Percentiles rank a stretch among this genome's conserved stretches.
These are phyloP conservation scores for Saitozyma podzolica DNA, from an alignment of 768 basidiomycete genomes.

Conservation along the genomic window DNA sequence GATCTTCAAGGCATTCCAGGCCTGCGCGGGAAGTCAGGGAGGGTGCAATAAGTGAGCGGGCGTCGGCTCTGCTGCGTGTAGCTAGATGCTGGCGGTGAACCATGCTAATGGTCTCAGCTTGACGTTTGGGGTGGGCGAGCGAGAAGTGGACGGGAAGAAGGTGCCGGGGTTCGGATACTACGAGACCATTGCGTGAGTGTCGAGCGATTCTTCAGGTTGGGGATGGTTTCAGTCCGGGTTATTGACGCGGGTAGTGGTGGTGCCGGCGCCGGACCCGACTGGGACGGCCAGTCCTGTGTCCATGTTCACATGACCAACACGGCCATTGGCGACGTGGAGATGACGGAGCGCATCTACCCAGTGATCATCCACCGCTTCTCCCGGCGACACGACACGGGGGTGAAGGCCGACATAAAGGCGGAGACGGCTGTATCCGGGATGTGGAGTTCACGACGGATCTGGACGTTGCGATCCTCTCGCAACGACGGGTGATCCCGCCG, in stretches of 20 bases:
- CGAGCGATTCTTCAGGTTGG: not conserved
- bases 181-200: constrained; percentile 55
- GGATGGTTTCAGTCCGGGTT: not conserved
- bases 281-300: constrained; percentile 38
- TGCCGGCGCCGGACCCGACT: constrained; percentile 37
- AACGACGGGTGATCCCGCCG: constrained; percentile 36
- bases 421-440: constrained; percentile 40
- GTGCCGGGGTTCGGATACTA: constrained; percentile 86
- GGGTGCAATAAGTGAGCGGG: constrained; percentile 74
- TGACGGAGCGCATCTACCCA: constrained; percentile 35
- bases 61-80: not conserved
- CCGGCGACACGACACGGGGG: constrained; percentile 33
- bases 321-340: constrained; percentile 39
- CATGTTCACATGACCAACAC: constrained; percentile 38
- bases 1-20: constrained; percentile 86
- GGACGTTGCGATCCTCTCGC: constrained; percentile 28
- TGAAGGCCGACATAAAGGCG: constrained; percentile 29
- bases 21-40: constrained; percentile 88
- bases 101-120: constrained; percentile 62
- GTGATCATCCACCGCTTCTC: constrained; percentile 38
- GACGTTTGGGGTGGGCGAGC: constrained; percentile 83
- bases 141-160: constrained; percentile 71
- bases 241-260: constrained; percentile 15
- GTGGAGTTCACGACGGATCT: constrained; percentile 38
- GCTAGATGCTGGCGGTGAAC: constrained; percentile 10